Conservation (phyloP, 2,329 filamentous ascomycete species). For the Hymenoscyphus linearis region DNA sequence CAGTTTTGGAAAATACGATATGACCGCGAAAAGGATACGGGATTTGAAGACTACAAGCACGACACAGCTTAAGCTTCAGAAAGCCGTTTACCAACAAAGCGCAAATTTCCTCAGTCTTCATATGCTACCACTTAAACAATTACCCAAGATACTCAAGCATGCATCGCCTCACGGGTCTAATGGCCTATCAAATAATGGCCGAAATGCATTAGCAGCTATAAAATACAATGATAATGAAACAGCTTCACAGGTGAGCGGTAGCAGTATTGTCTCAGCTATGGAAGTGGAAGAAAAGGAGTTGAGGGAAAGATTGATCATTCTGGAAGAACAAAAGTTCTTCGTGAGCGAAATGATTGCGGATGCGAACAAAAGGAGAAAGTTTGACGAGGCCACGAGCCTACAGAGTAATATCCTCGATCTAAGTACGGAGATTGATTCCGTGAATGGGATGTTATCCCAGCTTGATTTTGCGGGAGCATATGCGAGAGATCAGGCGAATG, state of each 20-base stretch:
- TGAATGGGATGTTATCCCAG: constrained; percentile 52
- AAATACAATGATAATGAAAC: constrained; percentile 50
- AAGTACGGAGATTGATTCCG: constrained; percentile 57
- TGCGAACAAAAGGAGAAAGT: constrained; percentile 60
- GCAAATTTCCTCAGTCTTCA: constrained; percentile 65
- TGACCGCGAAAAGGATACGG: constrained; percentile 61
- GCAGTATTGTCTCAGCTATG: constrained; percentile 55
- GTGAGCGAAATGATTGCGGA: constrained; percentile 66
- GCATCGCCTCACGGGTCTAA: constrained; percentile 48
- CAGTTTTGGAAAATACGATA: constrained; percentile 65
- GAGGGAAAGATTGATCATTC: constrained; percentile 59
- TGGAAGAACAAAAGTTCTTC: constrained; percentile 70
- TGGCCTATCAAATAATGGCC: constrained; percentile 20
- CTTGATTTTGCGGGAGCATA: constrained; percentile 42
- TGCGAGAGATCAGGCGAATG: constrained; percentile 17
- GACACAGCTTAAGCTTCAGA: constrained; percentile 60
- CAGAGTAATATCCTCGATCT: constrained; percentile 61
- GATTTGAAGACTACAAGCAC: constrained; percentile 60
- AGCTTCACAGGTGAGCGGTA: constrained; percentile 47
- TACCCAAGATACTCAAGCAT: constrained; percentile 56
- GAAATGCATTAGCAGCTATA: constrained; percentile 49
- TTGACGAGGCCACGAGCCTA: constrained; percentile 63
- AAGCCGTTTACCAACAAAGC: constrained; percentile 63
- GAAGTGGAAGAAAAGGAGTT: constrained; percentile 67
- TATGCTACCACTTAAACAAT: constrained; percentile 65